Evolutionary conservation across 441 rosid genomes (phyloP).

Genomic region (Cnidoscolus chayamansa): DNA sequence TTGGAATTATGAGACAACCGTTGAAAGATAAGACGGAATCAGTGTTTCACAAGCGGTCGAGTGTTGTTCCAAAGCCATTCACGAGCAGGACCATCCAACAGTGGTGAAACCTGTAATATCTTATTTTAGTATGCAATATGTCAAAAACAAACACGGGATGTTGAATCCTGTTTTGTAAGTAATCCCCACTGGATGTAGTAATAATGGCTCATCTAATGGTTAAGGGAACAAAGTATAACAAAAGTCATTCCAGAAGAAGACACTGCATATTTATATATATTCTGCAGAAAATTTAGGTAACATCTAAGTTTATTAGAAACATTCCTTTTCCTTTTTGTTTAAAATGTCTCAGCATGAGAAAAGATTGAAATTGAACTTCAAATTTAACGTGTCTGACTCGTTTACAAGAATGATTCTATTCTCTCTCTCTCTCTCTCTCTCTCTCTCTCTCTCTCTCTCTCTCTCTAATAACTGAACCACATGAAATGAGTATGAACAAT

Average conservation of each 20-base stretch:
- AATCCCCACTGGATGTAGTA: too few relatives aligned
- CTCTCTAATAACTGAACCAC: neutral
- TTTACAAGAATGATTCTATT: neutral
- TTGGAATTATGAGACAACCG: neutral
- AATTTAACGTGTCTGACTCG: neutral
- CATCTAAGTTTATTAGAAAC: neutral
- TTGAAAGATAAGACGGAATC: constrained; percentile 16
- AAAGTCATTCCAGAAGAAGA: neutral
- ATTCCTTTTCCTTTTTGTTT: neutral
- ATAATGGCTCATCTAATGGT: neutral
- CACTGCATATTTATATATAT: too few relatives aligned
- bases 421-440: neutral
- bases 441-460: too few relatives aligned
- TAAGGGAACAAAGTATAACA: neutral
- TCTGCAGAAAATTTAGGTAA: neutral
- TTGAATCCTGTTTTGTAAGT: too few relatives aligned
- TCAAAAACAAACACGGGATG: too few relatives aligned
- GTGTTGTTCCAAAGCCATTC: constrained; percentile 94
- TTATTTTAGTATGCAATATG: neutral
- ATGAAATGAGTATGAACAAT: neutral
- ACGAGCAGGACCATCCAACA: constrained; percentile 64
- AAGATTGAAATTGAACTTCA: neutral
- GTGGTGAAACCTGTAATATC: constrained; percentile 65
- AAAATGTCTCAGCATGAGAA: neutral
- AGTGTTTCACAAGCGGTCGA: constrained; percentile 42